Evolutionary conservation across 768 basidiomycete species (phyloP), one percentile per base, ranked within the genome.

Genomic region (Leucocoprinus sp.): DNA sequence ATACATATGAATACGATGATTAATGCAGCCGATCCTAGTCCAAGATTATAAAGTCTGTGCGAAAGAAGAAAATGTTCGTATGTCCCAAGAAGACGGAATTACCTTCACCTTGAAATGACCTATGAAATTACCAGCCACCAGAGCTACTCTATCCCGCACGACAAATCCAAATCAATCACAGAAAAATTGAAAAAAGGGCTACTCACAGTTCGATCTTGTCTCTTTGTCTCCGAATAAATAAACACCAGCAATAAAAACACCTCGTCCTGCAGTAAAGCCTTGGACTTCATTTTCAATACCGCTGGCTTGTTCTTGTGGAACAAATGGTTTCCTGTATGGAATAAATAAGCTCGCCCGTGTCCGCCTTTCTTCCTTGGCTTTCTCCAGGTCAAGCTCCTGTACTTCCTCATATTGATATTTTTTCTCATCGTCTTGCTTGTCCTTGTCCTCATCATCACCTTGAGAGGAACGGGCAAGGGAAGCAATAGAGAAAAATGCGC

Each of bases 261-360:
- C 48, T 68, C 65, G 48, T 70, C 69, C 45, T 60, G 65, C 11
- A 58, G 58, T 24, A 75, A 54, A 1, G 70, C 70, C n/a, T 55
- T 58, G 26, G 63, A 60, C 21, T 62, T 64, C 17, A 76, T 54
- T 26, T 68, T 62, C 22, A 77, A 45, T 0, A 59, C 55, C 7
- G 70, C 54, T 0, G 72, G 68, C 35, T 65, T 64, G 15, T 60
- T 46, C 50, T 74, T 73, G 21, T 61, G 63, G 51, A 76, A 74
- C 5, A 77, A 57, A 43, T 71, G 70, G 2, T 72, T n/a, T 73
- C n/a, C 74, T 69, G 42, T 64, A 69, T 1, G 74, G 68, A 3
- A 73, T 69, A 2, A 57, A 53, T 34, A 75, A 69, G 4, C 61
- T 63, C 4, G 63, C 73, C 17, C 64, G 67, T 33, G 67, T 54